Percentiles rank a stretch among this genome's conserved stretches.
Conservation (phyloP, 2,329 filamentous ascomycete genomes). For the Penicillium italicum region DNA sequence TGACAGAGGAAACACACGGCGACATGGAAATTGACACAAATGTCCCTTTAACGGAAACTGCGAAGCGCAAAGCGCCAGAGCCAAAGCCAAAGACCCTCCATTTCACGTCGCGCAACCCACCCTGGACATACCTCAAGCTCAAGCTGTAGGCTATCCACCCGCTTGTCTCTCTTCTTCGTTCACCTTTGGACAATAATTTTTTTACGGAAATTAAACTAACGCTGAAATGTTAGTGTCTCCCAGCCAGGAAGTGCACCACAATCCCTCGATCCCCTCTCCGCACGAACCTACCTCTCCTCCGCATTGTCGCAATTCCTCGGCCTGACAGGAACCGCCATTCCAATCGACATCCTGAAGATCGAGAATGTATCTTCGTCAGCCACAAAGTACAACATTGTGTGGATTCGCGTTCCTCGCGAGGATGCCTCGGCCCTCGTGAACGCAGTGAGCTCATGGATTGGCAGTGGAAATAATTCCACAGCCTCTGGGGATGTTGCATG, state of each 20-base stretch:
- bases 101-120: slow-evolving; percentile 43
- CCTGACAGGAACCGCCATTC: slow-evolving; percentile 45
- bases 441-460: slow-evolving; percentile 48
- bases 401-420: slow-evolving; percentile 46
- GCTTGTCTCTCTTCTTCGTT: background rate
- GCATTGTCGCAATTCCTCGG: slow-evolving; percentile 49
- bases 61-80: slow-evolving; percentile 29
- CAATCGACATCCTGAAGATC: slow-evolving; percentile 47
- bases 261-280: slow-evolving; percentile 45
- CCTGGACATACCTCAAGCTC: slow-evolving; percentile 45
- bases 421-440: slow-evolving; percentile 43
- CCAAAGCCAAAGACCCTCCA: slow-evolving; percentile 20
- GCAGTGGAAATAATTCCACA: slow-evolving; percentile 21
- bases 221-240: slow-evolving; percentile 21
- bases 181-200: rapidly evolving
- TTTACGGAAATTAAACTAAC: background rate
- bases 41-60: background rate
- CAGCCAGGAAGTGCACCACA: slow-evolving; percentile 25
- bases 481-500: slow-evolving; percentile 31
- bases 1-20: slow-evolving; percentile 2
- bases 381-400: slow-evolving; percentile 23
- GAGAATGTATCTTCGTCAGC: slow-evolving; percentile 7
- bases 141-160: slow-evolving; percentile 33
- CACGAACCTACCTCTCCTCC: slow-evolving; percentile 44
- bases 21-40: background rate